Evolutionary conservation across 768 basidiomycete genomes (phyloP).

Genomic region (Clitopilus passeckerianus): DNA sequence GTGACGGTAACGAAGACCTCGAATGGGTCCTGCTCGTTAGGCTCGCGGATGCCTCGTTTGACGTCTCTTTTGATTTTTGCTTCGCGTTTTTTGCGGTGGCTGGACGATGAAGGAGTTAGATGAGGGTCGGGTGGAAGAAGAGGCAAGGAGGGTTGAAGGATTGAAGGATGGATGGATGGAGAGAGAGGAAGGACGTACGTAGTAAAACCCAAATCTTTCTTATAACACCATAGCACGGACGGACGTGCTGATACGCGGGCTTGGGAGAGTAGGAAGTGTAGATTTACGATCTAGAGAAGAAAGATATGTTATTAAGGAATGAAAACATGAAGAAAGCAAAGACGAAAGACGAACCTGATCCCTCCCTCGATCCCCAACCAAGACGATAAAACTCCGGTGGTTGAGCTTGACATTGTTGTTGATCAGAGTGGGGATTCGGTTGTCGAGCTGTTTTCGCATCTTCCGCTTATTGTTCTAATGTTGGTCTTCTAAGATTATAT

Average conservation of each 20-base stretch:
- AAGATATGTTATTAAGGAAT: too few relatives aligned
- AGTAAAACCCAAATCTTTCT: slow-evolving; percentile 96
- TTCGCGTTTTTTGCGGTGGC: slow-evolving; percentile 95
- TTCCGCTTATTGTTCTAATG: neutral
- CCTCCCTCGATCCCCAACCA: slow-evolving; percentile 90
- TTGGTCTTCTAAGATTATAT: too few relatives aligned
- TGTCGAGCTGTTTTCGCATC: slow-evolving; percentile 89
- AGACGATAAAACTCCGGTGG: slow-evolving; percentile 91
- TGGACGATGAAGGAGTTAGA: too few relatives aligned
- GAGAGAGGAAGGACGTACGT: slow-evolving; percentile 45
- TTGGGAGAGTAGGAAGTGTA: slow-evolving; percentile 93
- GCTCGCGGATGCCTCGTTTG: slow-evolving; percentile 89
- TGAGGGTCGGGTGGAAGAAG: too few relatives aligned
- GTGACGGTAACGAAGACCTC: slow-evolving; percentile 99
- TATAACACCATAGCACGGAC: slow-evolving; percentile 97
- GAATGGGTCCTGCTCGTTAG: slow-evolving; percentile 94
- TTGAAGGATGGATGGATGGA: too few relatives aligned
- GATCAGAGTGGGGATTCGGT: slow-evolving; percentile 88
- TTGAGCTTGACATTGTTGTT: slow-evolving; percentile 91
- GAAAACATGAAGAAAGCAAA: too few relatives aligned
- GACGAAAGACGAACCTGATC: slow-evolving; percentile 66
- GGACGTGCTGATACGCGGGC: slow-evolving; percentile 85
- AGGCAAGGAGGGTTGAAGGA: too few relatives aligned
- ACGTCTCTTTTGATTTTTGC: slow-evolving; percentile 96
- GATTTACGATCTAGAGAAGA: slow-evolving; percentile 88